These are phyloP conservation scores for Mycena sanguinolenta DNA, from an alignment of 768 basidiomycete genomes.

Conservation along the genomic window DNA sequence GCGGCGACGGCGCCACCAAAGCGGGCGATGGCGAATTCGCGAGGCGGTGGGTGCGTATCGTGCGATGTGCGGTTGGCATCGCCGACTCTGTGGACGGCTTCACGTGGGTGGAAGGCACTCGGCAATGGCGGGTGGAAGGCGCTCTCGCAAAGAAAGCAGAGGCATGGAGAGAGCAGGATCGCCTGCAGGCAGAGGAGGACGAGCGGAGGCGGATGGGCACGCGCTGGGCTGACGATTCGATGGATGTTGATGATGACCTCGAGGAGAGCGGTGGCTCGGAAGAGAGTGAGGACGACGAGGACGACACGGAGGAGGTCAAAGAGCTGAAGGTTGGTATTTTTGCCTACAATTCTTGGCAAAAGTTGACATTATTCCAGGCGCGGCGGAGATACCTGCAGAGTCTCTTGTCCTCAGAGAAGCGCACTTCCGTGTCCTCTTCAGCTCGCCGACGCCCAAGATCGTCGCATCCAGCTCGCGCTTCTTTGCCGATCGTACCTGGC, in stretches of 20 bases:
- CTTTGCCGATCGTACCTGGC: conserved; percentile 77
- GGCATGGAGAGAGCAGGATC: conserved; percentile 79
- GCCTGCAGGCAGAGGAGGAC: conserved; percentile 75
- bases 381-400: conserved; percentile 81
- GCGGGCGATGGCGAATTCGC: conserved; percentile 56
- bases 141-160: conserved; percentile 76
- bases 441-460: conserved; percentile 45
- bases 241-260: conserved; percentile 78
- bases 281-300: conserved; percentile 71
- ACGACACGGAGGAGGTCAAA: conserved; percentile 79
- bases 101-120: conserved; percentile 69
- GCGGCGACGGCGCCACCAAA: conserved; percentile 43
- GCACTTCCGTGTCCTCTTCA: conserved; percentile 42
- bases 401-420: conserved; percentile 68
- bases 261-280: conserved; percentile 58
- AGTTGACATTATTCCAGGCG: conserved; percentile 59
- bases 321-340: conserved; percentile 77
- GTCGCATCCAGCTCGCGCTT: conserved; percentile 51
- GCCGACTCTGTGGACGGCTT: conserved; percentile 83
- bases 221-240: conserved; percentile 75
- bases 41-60: conserved; percentile 81
- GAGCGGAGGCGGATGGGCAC: conserved; percentile 73
- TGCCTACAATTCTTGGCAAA: conserved; percentile 14
- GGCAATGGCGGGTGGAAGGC: conserved; percentile 76
- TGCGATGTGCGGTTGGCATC: conserved; percentile 77